Evolutionary conservation across 108 stramenopile genomes (phyloP).

Genomic region (Cyclotella sp.): DNA sequence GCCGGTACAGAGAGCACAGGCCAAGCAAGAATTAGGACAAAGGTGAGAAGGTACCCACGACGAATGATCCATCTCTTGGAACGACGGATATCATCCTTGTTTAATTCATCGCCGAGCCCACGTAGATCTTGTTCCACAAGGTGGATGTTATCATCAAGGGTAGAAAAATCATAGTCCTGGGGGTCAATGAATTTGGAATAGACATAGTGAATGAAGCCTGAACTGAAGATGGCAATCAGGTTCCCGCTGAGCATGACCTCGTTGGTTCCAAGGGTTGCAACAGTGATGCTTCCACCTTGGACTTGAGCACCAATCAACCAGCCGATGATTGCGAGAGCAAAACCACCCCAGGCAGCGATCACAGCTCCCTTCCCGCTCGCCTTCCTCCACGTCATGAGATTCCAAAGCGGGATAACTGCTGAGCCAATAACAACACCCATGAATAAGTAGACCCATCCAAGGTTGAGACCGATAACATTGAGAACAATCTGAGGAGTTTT

Average conservation of each 20-base stretch:
- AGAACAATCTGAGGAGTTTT: constrained; percentile 45
- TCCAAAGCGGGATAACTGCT: constrained; percentile 91
- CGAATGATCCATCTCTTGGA: constrained; percentile 84
- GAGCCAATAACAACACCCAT: constrained; percentile 95
- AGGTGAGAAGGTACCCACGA: constrained; percentile 80
- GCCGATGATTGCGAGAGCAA: constrained; percentile 71
- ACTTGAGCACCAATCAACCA: constrained; percentile 80
- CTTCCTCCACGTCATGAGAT: constrained; percentile 86
- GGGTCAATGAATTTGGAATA: constrained; percentile 81
- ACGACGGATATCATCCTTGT: constrained; percentile 59
- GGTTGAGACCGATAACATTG: constrained; percentile 62
- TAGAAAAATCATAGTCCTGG: constrained; percentile 82
- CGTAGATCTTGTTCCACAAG: constrained; percentile 79
- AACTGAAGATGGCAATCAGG: constrained; percentile 85
- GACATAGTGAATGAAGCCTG: constrained; percentile 73
- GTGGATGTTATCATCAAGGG: constrained; percentile 64
- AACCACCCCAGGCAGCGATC: constrained; percentile 82
- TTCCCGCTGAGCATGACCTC: constrained; percentile 92
- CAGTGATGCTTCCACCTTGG: constrained; percentile 60
- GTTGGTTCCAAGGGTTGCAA: constrained; percentile 82
- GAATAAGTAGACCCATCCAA: constrained; percentile 95
- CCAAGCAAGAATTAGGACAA: constrained; percentile 89
- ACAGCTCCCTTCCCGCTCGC: constrained; percentile 88
- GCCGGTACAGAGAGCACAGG: constrained; percentile 90
- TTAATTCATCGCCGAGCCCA: constrained; percentile 72